Evolutionary conservation across 441 rosid genomes (phyloP).

Genomic region (Populus tomentosa): DNA sequence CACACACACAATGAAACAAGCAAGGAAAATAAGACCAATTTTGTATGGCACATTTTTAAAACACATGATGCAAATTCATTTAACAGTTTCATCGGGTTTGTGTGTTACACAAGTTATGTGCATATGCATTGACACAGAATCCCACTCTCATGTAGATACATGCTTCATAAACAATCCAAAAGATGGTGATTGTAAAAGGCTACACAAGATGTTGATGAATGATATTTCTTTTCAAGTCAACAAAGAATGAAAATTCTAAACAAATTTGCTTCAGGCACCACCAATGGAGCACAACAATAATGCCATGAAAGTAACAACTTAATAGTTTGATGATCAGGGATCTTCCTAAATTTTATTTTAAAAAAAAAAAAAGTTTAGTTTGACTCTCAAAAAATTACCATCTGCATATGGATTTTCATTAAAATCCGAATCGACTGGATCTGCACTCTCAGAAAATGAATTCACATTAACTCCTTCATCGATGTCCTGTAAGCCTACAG

Average conservation of each 20-base stretch:
- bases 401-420: slow-evolving; percentile 83
- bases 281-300: background rate
- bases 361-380: background rate
- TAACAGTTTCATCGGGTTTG: background rate
- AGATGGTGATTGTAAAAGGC: background rate
- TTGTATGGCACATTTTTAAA: background rate
- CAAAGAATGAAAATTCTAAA: background rate
- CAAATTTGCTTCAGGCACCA: slow-evolving; percentile 1
- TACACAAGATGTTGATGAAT: background rate
- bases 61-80: background rate
- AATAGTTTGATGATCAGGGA: background rate
- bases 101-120: background rate
- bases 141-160: no score
- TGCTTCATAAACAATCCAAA: background rate
- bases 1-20: background rate
- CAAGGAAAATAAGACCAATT: background rate
- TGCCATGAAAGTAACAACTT: background rate
- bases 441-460: slow-evolving; percentile 52
- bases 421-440: slow-evolving; percentile 63
- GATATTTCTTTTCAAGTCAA: background rate
- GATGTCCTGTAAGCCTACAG: slow-evolving; percentile 90
- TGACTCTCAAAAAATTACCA: slow-evolving; percentile 35
- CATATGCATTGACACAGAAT: background rate
- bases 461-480: slow-evolving; percentile 85
- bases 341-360: background rate